Base-by-base conservation (phyloP, 345 rosid genomes). In the Populus simonii region DNA sequence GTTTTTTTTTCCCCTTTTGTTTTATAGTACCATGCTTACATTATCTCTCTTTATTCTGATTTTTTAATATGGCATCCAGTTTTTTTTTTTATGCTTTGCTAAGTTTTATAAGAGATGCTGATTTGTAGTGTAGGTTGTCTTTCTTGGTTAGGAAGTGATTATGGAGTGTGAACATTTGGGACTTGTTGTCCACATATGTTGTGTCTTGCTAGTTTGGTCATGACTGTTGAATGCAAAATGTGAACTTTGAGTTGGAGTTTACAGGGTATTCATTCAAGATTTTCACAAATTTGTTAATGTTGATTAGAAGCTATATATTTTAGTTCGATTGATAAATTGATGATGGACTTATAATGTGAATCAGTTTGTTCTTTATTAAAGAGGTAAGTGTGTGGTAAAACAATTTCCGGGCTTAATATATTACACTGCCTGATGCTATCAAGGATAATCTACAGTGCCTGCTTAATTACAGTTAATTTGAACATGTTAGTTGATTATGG, bases 1-100 rank as follows among this genome's bases (percentile, higher is more conserved):
- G 99, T 93, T 93, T 80, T 35, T 47, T 25, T 31, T 82, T 73
- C 39, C 33, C 15, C 13, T 66, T 74, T 27, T 13, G 41, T 68
- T 53, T 53, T 53, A 53, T 20, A 6, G 23, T 7, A 53, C 59
- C 59, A 20, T 53, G 59, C n/a, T 20, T 53, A 53, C 59, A 53
- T 0, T 53, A 53, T 53, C 22, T 20, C 59, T 20, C n/a, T 18
- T 53, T 18, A 53, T 20, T 53, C 23, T 18, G n/a, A 8, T 53
- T 53, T 43, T 53, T 20, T 53, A 53, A 53, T 2, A 8, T 20
- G 59, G 23, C 22, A 53, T 7, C 8, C n/a, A 7, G 23, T 20
- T 53, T 53, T 53, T 43, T 43, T 41, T 20, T 18, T 20, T 53
- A 43, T 43, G 47, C 47, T 43, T 11, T 3, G 15, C 47, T 43